A percentile compares a stretch with the other conserved stretches of the same genome.
Conservation (phyloP, 2,329 filamentous ascomycete genomes). For the Botrytis cinerea region DNA sequence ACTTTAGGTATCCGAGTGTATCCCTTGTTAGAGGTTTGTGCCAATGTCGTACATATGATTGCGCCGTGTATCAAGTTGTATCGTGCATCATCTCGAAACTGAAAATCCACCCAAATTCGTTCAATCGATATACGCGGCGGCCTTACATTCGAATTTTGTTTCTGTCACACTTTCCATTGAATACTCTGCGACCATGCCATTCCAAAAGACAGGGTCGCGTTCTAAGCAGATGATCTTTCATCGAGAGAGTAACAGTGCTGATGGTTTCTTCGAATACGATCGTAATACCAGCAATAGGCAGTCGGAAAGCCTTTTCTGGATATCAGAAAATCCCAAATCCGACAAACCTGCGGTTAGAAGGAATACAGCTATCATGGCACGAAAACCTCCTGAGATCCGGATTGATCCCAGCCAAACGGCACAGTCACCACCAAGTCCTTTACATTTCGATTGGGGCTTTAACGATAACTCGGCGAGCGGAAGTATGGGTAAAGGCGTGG, state of each 20-base stretch:
- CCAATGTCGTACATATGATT: slow-evolving; percentile 3
- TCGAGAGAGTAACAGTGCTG: slow-evolving; percentile 11
- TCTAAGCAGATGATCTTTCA: slow-evolving; percentile 2
- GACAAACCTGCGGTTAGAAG: neutral
- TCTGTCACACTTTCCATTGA: neutral
- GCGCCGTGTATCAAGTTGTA: slow-evolving; percentile 9
- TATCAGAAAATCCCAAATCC: slow-evolving; percentile 19
- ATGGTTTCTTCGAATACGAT: slow-evolving; percentile 19
- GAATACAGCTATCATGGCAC: slow-evolving; percentile 6
- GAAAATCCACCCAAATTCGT: neutral
- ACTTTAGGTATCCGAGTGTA: neutral
- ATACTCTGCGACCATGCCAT: neutral
- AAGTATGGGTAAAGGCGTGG: slow-evolving; percentile 3
- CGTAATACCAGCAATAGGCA: slow-evolving; percentile 22
- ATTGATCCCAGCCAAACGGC: neutral
- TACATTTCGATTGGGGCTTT: neutral
- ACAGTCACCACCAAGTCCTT: slow-evolving; percentile 12
- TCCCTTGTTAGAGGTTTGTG: neutral
- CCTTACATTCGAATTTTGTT: neutral
- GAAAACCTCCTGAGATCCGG: neutral
- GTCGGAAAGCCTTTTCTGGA: slow-evolving; percentile 13
- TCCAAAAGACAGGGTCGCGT: slow-evolving; percentile 1
- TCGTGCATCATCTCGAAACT: neutral
- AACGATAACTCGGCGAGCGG: slow-evolving; percentile 4
- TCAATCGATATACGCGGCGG: neutral